Evolutionary conservation across 306 rosid species (phyloP).

Genomic region (Glycine latifolia): DNA sequence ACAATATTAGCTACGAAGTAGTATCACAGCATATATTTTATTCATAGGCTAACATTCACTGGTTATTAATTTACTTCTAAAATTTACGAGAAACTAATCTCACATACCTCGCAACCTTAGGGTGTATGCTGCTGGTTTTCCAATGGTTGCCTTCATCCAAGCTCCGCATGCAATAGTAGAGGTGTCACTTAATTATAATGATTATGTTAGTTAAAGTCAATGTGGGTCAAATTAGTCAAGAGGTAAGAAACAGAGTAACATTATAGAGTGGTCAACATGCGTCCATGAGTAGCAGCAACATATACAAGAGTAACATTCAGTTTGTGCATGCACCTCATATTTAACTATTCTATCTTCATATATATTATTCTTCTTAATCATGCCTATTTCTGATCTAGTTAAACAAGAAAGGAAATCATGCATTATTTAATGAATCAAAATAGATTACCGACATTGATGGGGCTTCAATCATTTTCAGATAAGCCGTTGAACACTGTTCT

Average conservation of each 20-base stretch:
- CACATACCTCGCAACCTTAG: too few species aligned
- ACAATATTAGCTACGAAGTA: background rate
- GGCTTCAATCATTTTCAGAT: slow-evolving; percentile 53
- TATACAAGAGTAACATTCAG: background rate
- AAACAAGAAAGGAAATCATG: slow-evolving; percentile 36
- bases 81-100: background rate
- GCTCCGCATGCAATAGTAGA: too few species aligned
- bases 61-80: background rate
- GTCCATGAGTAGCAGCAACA: too few species aligned
- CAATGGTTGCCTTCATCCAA: too few species aligned
- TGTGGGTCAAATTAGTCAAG: too few species aligned
- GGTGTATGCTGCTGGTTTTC: too few species aligned
- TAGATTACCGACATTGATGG: slow-evolving; percentile 52
- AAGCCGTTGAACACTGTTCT: slow-evolving; percentile 41
- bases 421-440: slow-evolving; percentile 45
- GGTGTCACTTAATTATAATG: too few species aligned
- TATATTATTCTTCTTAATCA: background rate
- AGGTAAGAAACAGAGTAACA: too few species aligned
- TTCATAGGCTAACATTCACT: background rate
- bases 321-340: background rate
- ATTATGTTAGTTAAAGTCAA: too few species aligned
- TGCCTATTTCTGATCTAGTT: slow-evolving; percentile 17
- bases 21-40: background rate
- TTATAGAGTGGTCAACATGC: slow-evolving; percentile 29
- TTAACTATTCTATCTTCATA: background rate